Evolutionary conservation across 352 stramenopile species (phyloP).

Genomic region (Phytophthora capsici): DNA sequence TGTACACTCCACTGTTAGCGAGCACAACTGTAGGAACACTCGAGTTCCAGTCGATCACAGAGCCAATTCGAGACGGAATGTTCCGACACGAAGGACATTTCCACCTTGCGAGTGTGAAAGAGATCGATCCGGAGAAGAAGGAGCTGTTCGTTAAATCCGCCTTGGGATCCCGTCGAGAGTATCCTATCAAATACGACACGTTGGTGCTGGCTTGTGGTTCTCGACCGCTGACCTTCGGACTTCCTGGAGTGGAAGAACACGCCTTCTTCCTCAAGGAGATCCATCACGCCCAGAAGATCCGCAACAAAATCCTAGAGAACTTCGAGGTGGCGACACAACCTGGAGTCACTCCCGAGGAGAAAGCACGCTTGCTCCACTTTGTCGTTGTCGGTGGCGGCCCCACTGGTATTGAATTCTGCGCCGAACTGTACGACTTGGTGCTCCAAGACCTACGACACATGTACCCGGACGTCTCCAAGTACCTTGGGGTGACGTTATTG

Average conservation of each 20-base stretch:
- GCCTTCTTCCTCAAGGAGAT: constrained; percentile 98
- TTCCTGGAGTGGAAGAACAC: constrained; percentile 88
- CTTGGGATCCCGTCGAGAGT: constrained; percentile 57
- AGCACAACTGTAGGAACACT: constrained; percentile 95
- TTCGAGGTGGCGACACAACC: constrained; percentile 95
- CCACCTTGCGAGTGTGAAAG: constrained; percentile 68
- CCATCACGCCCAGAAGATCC: constrained; percentile 90
- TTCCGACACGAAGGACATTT: constrained; percentile 78
- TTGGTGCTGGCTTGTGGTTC: constrained; percentile 93
- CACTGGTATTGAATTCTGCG: constrained; percentile 95
- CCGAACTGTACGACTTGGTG: constrained; percentile 95
- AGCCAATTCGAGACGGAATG: constrained; percentile 91
- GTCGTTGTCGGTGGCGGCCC: constrained; percentile 96
- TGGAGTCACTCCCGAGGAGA: constrained; percentile 79
- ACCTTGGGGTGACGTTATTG: constrained; percentile 65
- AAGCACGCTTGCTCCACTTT: constrained; percentile 93
- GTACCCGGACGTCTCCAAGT: constrained; percentile 75
- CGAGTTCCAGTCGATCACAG: constrained; percentile 97
- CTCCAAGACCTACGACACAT: constrained; percentile 88
- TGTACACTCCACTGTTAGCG: constrained; percentile 98
- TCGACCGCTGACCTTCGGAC: constrained; percentile 94
- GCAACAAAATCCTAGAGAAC: constrained; percentile 81
- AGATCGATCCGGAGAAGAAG: constrained; percentile 82
- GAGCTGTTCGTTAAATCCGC: constrained; percentile 68
- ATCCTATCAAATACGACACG: constrained; percentile 92